Percentiles rank a stretch among this genome's conserved stretches.
These are phyloP conservation scores for Penicillium macrosclerotiorum DNA, from an alignment of 495 filamentous ascomycete species.

Conservation along the genomic window DNA sequence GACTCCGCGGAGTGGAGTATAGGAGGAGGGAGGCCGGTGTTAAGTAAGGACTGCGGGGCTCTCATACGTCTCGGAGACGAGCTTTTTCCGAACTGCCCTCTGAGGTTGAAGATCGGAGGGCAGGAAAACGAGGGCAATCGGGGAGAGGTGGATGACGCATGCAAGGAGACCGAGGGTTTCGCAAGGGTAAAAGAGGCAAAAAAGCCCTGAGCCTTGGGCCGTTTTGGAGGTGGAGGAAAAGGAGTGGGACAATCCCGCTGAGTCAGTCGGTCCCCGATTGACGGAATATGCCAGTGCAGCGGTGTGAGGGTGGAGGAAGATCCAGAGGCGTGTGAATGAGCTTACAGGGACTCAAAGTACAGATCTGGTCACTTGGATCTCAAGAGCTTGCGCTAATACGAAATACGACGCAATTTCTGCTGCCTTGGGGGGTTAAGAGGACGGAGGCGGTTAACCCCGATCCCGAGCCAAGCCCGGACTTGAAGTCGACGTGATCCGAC, in stretches of 20 bases:
- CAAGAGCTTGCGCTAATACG: too few species aligned
- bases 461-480: constrained; percentile 1
- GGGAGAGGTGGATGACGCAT: constrained; percentile 21
- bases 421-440: constrained; percentile 5
- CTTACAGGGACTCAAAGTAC: too few species aligned
- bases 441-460: constrained; percentile 15
- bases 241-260: too few species aligned
- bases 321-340: too few species aligned
- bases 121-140: background rate
- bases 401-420: constrained; percentile 3
- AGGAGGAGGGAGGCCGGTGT: constrained; percentile 12
- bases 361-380: too few species aligned
- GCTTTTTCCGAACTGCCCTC: constrained; percentile 12
- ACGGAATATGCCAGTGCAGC: background rate
- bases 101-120: constrained; percentile 8
- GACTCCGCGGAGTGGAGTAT: constrained; percentile 26
- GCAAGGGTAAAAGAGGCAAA: background rate
- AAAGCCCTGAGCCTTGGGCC: background rate
- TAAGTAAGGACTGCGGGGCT: constrained; percentile 22
- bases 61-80: constrained; percentile 7
- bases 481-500: background rate
- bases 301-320: too few species aligned
- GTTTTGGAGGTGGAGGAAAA: too few species aligned
- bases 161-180: background rate
- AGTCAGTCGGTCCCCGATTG: too few species aligned